Evolutionary conservation across 202 grass and related monocot genomes (phyloP).

Genomic region (Cymbopogon flexuosus): DNA sequence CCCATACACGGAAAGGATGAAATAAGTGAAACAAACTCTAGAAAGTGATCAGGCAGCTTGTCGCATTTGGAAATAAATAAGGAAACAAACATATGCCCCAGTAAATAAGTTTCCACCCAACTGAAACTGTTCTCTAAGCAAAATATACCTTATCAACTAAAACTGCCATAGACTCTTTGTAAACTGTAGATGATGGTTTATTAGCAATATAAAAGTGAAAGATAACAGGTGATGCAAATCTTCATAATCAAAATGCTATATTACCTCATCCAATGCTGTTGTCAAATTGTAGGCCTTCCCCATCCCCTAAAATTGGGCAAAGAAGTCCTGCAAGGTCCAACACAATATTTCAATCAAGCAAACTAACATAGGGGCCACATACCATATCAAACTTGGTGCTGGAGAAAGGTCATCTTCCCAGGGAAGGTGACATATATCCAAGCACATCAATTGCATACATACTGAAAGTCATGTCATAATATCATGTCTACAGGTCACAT

Average conservation of each 20-base stretch:
- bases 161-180: not conserved
- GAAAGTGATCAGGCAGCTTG: not conserved
- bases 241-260: not conserved
- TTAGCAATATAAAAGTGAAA: not conserved
- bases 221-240: not conserved
- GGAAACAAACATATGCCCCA: not conserved
- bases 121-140: not conserved
- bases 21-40: not conserved
- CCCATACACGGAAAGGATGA: not conserved
- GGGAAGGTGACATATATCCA: not conserved
- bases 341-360: conserved; percentile 13
- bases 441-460: not conserved
- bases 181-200: not conserved
- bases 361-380: not conserved
- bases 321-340: conserved; percentile 37
- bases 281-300: conserved; percentile 30
- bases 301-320: conserved; percentile 53
- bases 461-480: not conserved
- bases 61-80: not conserved
- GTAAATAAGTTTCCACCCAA: not conserved
- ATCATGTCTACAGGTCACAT: conserved; percentile 8
- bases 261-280: conserved; percentile 40
- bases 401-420: not conserved
- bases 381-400: not conserved
- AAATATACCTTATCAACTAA: not conserved